These are phyloP conservation scores for Cercospora zeina DNA, from an alignment of 2,329 filamentous ascomycete species.

Conservation along the genomic window DNA sequence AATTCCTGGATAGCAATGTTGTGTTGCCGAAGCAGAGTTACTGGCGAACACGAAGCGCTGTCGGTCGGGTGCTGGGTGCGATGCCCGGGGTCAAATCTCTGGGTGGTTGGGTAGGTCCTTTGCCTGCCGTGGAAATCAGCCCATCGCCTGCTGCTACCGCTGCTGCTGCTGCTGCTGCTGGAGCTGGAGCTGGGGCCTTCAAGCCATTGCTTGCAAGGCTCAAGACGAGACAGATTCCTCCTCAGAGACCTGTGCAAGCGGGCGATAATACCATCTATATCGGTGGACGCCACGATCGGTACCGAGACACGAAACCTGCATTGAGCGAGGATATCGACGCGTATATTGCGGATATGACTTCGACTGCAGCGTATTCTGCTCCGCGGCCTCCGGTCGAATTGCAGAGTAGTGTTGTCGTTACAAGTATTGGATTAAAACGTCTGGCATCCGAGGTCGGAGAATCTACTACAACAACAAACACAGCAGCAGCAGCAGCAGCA, in stretches of 20 bases:
- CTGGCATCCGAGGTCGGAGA: neutral
- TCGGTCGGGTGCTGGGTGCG: neutral
- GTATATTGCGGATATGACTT: conserved; percentile 5
- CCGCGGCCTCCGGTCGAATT: neutral
- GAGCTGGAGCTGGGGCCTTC: neutral
- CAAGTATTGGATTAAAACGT: neutral
- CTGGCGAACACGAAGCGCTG: conserved; percentile 5
- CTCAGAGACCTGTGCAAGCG: neutral
- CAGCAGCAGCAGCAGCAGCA: neutral
- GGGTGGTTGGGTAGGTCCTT: neutral
- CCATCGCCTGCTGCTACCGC: neutral
- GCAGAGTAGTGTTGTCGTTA: neutral
- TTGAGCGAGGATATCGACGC: neutral
- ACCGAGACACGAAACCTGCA: neutral
- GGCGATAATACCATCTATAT: conserved; percentile 1
- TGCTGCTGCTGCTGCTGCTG: too few relatives aligned
- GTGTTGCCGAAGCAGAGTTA: neutral
- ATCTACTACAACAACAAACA: too few relatives aligned
- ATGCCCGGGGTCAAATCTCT: neutral
- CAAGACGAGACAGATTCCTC: neutral
- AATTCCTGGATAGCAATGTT: conserved; percentile 1
- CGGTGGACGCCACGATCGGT: neutral
- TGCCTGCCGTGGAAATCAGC: neutral
- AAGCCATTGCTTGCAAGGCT: conserved; percentile 2
- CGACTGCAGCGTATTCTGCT: neutral